Conservation (phyloP, 257 asterid genomes). For the Leonotis leonurus region DNA sequence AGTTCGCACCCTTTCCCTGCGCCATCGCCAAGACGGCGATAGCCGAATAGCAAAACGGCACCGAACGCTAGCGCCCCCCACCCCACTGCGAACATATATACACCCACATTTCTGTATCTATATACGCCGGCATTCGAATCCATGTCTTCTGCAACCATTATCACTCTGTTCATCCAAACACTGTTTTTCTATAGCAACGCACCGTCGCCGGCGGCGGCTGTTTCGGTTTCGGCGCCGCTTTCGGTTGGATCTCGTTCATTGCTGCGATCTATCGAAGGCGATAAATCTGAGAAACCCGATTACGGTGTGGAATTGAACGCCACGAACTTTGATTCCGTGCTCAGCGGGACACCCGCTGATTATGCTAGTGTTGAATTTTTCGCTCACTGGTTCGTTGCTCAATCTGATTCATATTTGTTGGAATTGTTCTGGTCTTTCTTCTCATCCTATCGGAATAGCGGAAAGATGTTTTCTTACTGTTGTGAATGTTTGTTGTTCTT, state of each 20-base stretch:
- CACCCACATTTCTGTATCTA: slow-evolving; percentile 15
- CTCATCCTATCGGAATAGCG: neutral
- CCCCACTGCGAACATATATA: too few species aligned
- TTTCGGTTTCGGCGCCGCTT: slow-evolving; percentile 21
- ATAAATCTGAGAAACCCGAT: slow-evolving; percentile 27
- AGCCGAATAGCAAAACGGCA: slow-evolving; percentile 16
- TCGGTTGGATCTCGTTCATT: slow-evolving; percentile 55
- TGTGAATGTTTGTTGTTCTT: neutral
- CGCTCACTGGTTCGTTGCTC: slow-evolving; percentile 61
- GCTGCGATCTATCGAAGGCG: slow-evolving; percentile 40
- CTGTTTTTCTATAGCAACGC: slow-evolving; percentile 13
- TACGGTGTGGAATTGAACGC: slow-evolving; percentile 60
- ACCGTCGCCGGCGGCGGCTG: neutral
- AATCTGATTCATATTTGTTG: neutral
- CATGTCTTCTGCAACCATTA: slow-evolving; percentile 23
- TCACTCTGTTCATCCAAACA: slow-evolving; percentile 27
- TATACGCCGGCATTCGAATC: slow-evolving; percentile 2
- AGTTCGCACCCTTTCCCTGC: slow-evolving; percentile 7
- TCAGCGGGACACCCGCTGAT: slow-evolving; percentile 56
- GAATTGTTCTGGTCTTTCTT: neutral
- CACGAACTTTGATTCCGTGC: slow-evolving; percentile 53
- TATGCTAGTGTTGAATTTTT: slow-evolving; percentile 71
- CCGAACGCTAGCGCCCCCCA: neutral
- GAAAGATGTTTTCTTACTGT: neutral
- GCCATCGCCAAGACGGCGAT: slow-evolving; percentile 24